phyloP scores from a whole-genome alignment of 371 early-diverging fungal species.

The Actinomucor elegans region DNA sequence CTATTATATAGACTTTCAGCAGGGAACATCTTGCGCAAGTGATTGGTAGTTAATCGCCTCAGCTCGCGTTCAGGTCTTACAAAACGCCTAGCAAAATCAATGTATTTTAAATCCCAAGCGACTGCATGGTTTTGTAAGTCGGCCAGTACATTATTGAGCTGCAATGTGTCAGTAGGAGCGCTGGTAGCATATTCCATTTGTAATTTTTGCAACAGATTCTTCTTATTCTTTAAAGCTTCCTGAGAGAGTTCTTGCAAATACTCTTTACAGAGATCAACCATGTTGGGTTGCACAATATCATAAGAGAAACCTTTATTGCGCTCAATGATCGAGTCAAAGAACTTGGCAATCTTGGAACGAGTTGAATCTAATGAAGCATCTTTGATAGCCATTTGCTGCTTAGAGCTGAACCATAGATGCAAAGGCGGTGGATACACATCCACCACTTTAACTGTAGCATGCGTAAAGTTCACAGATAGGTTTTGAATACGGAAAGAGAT shows the following conservation, averaged over 20 bases:
- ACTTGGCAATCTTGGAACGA: conserved; percentile 56
- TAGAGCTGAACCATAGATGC: conserved; percentile 59
- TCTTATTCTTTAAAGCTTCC: conserved; percentile 74
- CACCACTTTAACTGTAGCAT: conserved; percentile 71
- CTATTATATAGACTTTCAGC: conserved; percentile 28
- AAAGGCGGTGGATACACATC: conserved; percentile 84
- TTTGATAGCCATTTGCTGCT: conserved; percentile 54
- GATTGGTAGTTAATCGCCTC: conserved; percentile 57
- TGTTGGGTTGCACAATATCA: conserved; percentile 65
- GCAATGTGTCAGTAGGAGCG: conserved; percentile 74
- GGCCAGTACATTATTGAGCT: conserved; percentile 73
- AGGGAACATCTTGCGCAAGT: conserved; percentile 64
- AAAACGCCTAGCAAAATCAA: conserved; percentile 69
- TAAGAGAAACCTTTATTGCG: conserved; percentile 58
- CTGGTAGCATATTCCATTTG: conserved; percentile 80
- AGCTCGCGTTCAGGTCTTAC: conserved; percentile 77
- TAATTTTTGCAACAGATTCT: conserved; percentile 72
- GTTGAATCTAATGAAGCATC: conserved; percentile 64
- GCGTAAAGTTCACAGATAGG: conserved; percentile 74
- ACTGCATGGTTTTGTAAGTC: conserved; percentile 76
- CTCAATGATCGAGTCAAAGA: conserved; percentile 73
- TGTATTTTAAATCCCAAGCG: conserved; percentile 82
- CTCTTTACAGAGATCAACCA: conserved; percentile 64
- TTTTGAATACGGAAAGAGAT: conserved; percentile 76
- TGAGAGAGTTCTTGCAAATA: conserved; percentile 61